Base-by-base conservation (phyloP, 768 basidiomycete species). In the Suillus bovinus region DNA sequence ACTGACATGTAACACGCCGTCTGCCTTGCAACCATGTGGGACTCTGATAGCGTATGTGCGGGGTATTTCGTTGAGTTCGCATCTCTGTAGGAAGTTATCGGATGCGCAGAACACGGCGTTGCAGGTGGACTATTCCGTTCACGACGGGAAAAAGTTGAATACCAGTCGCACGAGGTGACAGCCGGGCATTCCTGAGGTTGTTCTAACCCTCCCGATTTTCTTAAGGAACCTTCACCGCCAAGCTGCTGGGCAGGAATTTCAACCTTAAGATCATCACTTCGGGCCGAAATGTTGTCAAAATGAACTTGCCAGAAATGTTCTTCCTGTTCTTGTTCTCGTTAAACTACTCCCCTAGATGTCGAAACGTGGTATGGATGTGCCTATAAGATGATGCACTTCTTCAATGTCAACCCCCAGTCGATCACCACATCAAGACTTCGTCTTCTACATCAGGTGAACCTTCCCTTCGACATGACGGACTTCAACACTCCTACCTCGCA, bases 281-380 rank as follows among this genome's bases (percentile, higher is more conserved):
- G 55, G 55, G 17, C 55, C 55, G 55, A 56, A 56, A 20, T 10
- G 55, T 39, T 38, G 27, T 24, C 17, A 56, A 11, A 56, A 38
- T 24, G 55, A 56, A 33, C 29, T 31, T 52, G 3, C 29, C 50
- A 33, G 10, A 52, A 52, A 34, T 34, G 10, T n/a, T n/a, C n/a
- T n/a, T n/a, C n/a, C 33, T 33, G 33, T 34, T 33, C 1, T 33
- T 34, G 33, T 34, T 34, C 33, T 34, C 10, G 33, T 56, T 56
- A 16, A 39, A 20, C 17, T 39, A 4, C 5, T 39, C 3, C 38
- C 55, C 36, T 39, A 36, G 20, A 56, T 39, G 16, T 22, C 33
- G 7, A 27, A 56, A 56, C 24, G 54, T 39, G 36, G 24, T 17
- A 9, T n/a, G n/a, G 34, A 22, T 7, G 38, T 20, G 13, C 27